Percentiles rank a stretch among this genome's conserved stretches.
These are phyloP conservation scores for Geranium rotundifolium DNA, from an alignment of 345 rosid species.

Conservation along the genomic window DNA sequence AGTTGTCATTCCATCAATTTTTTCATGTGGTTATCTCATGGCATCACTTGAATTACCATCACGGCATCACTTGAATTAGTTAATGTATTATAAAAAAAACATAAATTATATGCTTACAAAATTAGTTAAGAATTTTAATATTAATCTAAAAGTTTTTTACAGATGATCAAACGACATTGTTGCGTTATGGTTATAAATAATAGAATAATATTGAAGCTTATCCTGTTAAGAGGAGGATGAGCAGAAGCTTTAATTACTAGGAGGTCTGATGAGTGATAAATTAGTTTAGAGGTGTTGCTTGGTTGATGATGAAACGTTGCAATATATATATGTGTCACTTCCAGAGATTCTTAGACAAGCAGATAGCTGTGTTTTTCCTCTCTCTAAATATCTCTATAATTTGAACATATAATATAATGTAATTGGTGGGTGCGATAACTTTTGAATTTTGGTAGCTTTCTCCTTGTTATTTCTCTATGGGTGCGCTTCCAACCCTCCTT, in stretches of 20 bases:
- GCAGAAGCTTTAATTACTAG: background rate
- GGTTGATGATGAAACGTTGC: constrained; percentile 29
- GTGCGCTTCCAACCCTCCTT: constrained; percentile 13
- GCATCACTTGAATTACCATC: too few relatives aligned
- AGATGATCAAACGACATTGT: too few relatives aligned
- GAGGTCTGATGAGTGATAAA: background rate
- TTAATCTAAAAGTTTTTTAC: too few relatives aligned
- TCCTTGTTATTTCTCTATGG: constrained; percentile 56
- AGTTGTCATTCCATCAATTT: too few relatives aligned
- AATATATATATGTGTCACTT: constrained; percentile 21
- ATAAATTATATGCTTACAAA: too few relatives aligned
- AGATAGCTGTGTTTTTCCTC: constrained; percentile 37
- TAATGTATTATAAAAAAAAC: too few relatives aligned
- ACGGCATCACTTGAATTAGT: too few relatives aligned
- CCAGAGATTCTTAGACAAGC: constrained; percentile 69
- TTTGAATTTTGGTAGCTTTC: constrained; percentile 56
- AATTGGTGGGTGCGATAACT: constrained; percentile 23
- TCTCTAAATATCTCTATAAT: constrained; percentile 28
- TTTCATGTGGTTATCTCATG: too few relatives aligned
- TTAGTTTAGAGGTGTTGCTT: constrained; percentile 13
- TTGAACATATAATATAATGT: constrained; percentile 13
- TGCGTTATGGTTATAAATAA: too few relatives aligned
- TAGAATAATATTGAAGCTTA: too few relatives aligned
- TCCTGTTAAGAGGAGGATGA: too few relatives aligned
- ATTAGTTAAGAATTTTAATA: too few relatives aligned